Conservation (phyloP, 108 stramenopile species). For the Pseudonitzschia pungens region DNA sequence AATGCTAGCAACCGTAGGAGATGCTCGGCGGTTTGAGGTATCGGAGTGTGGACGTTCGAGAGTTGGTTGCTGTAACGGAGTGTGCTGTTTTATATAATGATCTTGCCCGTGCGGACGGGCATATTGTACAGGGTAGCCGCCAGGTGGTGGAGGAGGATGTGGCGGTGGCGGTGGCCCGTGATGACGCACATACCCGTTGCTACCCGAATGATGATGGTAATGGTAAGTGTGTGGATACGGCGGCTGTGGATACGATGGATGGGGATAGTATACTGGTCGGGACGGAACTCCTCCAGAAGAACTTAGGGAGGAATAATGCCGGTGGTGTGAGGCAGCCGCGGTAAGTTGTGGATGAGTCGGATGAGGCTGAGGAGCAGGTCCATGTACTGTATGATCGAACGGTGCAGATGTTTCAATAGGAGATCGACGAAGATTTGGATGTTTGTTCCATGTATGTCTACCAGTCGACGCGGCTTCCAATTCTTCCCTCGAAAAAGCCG, state of each 20-base stretch:
- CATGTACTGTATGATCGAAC: slow-evolving; percentile 17
- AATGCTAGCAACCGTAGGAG: slow-evolving; percentile 1
- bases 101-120: slow-evolving; percentile 26
- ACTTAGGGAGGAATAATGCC: slow-evolving; percentile 23
- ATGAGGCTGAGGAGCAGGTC: slow-evolving; percentile 11
- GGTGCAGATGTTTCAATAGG: slow-evolving; percentile 16
- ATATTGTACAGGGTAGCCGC: slow-evolving; percentile 34
- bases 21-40: not conserved
- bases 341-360: slow-evolving; percentile 19
- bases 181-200: slow-evolving; percentile 8
- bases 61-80: slow-evolving; percentile 24
- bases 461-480: slow-evolving; percentile 33
- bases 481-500: slow-evolving; percentile 58
- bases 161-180: slow-evolving; percentile 5
- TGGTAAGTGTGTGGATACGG: slow-evolving; percentile 17
- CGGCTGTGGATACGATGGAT: slow-evolving; percentile 23
- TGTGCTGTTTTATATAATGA: slow-evolving; percentile 19
- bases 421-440: slow-evolving; percentile 11
- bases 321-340: slow-evolving; percentile 23
- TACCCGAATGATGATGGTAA: slow-evolving; percentile 26
- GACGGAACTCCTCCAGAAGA: slow-evolving; percentile 12
- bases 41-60: slow-evolving; percentile 18
- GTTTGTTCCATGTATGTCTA: slow-evolving; percentile 11
- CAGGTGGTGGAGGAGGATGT: slow-evolving; percentile 30
- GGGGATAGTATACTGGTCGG: slow-evolving; percentile 9